phyloP scores from a whole-genome alignment of 352 stramenopile genomes.

The Phytopythium oedochilum region DNA sequence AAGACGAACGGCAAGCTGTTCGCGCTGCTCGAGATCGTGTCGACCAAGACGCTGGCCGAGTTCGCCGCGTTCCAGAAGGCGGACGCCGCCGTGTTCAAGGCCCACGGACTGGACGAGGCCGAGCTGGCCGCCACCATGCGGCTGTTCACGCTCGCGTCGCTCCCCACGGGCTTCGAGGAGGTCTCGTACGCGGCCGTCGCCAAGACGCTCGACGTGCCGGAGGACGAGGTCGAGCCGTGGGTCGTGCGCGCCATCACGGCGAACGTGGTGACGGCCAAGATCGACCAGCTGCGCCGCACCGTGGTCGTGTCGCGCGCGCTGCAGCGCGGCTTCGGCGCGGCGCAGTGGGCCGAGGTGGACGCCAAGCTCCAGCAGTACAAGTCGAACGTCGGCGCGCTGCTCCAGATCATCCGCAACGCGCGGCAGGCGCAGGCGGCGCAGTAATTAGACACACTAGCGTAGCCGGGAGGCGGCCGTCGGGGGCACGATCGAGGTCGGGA shows the following conservation, averaged over 20 bases:
- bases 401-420: conserved; percentile 79
- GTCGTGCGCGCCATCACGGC: conserved; percentile 92
- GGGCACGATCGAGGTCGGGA: not conserved
- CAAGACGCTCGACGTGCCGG: conserved; percentile 69
- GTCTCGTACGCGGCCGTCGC: conserved; percentile 89
- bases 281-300: conserved; percentile 91
- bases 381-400: conserved; percentile 88
- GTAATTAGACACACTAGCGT: conserved; percentile 17
- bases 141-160: conserved; percentile 89
- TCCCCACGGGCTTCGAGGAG: conserved; percentile 90
- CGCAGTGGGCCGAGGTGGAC: conserved; percentile 90
- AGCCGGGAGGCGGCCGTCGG: not conserved
- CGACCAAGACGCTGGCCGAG: conserved; percentile 89
- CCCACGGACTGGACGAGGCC: conserved; percentile 49
- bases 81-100: conserved; percentile 55
- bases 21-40: conserved; percentile 91
- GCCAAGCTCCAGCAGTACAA: conserved; percentile 90
- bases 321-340: conserved; percentile 77
- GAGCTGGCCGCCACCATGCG: conserved; percentile 85
- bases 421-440: conserved; percentile 62
- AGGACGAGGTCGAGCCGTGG: conserved; percentile 91
- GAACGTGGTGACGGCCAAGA: conserved; percentile 91
- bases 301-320: conserved; percentile 83
- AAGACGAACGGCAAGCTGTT: conserved; percentile 43
- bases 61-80: conserved; percentile 82